These are phyloP conservation scores for Lasiodiplodia sp. DNA, from an alignment of 2,329 filamentous ascomycete species.

Conservation along the genomic window DNA sequence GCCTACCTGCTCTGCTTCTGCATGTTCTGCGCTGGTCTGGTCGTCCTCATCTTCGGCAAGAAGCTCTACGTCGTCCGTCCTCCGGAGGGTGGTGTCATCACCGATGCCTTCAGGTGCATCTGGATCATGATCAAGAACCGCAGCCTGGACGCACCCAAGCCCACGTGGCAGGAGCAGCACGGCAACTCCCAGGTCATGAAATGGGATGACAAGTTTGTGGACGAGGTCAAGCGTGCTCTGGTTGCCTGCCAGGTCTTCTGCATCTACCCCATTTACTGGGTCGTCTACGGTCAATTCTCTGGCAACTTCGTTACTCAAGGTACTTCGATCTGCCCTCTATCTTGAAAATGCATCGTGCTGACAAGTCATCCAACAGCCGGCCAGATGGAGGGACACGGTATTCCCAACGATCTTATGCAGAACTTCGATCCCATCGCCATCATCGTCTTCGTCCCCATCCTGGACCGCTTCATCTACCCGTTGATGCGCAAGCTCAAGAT, in stretches of 20 bases:
- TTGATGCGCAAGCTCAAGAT: slow-evolving; percentile 51
- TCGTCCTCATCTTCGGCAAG: slow-evolving; percentile 54
- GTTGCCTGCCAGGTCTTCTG: slow-evolving; percentile 73
- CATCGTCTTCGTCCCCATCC: slow-evolving; percentile 55
- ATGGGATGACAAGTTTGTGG: slow-evolving; percentile 76
- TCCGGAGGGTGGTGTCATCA: slow-evolving; percentile 48
- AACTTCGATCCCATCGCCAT: slow-evolving; percentile 57
- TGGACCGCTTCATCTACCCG: slow-evolving; percentile 54
- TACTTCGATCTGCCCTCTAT: neutral
- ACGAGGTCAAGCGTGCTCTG: slow-evolving; percentile 72
- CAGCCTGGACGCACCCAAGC: slow-evolving; percentile 70
- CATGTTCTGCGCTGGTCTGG: slow-evolving; percentile 70
- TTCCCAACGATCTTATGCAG: slow-evolving; percentile 58
- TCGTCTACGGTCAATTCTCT: slow-evolving; percentile 51
- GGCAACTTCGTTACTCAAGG: slow-evolving; percentile 55
- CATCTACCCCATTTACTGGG: slow-evolving; percentile 58
- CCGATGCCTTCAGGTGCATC: slow-evolving; percentile 59
- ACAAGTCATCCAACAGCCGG: slow-evolving; percentile 37
- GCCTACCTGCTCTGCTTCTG: slow-evolving; percentile 69
- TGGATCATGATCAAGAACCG: slow-evolving; percentile 61
- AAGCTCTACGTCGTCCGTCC: slow-evolving; percentile 49
- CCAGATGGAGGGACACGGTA: slow-evolving; percentile 53
- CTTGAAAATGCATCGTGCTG: neutral
- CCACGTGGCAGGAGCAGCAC: slow-evolving; percentile 66
- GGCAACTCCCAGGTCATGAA: slow-evolving; percentile 54